Base-by-base conservation (phyloP, 257 asterid species). In the Mentha longifolia region DNA sequence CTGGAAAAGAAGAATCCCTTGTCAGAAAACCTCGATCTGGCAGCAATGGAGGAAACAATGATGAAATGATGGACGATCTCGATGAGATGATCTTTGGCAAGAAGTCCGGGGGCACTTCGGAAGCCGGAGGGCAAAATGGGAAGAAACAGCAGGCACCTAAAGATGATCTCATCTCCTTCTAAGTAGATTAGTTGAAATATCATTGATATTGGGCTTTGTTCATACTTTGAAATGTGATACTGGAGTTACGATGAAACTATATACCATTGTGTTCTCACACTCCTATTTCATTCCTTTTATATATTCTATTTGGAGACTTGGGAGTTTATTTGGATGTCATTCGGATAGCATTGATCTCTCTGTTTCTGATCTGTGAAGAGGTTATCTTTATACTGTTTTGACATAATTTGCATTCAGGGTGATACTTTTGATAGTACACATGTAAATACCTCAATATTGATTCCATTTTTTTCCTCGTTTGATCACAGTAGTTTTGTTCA, bases 21-120 rank as follows among this genome's bases (percentile, higher is more conserved):
- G 65, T 83, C 67, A 80, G 96, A 76, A 92, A 87, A 76, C 78
- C 97, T 50, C 85, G 81, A 17, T 12, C 76, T 12, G 85, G 82
- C 65, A 81, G 84, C 49, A 90, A 68, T 0, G 87, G 71, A 68
- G 92, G 82, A 33, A 74, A 74, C 80, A 89, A 91, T 6, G 97
- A 88, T 15, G 97, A 91, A 15, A 84, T 89, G 98, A 82, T 91
- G 96, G 91, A 92, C 77, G 99, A 92, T 82, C 95, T 95, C 8
- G 99, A 95, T 59, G 98, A 95, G 88, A 92, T 95, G 99, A 92
- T 95, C 33, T 95, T 95, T 42, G 99, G 99, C 43, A 88, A 77
- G 94, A 88, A 85, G 79, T 73, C 83, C 1, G 92, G 89, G 1
- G 84, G 88, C 64, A 16, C 95, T 7, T 85, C 97, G 17, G 92